These are phyloP conservation scores for Fusarium xyrophilum DNA, from an alignment of 2,329 filamentous ascomycete genomes.

Conservation along the genomic window DNA sequence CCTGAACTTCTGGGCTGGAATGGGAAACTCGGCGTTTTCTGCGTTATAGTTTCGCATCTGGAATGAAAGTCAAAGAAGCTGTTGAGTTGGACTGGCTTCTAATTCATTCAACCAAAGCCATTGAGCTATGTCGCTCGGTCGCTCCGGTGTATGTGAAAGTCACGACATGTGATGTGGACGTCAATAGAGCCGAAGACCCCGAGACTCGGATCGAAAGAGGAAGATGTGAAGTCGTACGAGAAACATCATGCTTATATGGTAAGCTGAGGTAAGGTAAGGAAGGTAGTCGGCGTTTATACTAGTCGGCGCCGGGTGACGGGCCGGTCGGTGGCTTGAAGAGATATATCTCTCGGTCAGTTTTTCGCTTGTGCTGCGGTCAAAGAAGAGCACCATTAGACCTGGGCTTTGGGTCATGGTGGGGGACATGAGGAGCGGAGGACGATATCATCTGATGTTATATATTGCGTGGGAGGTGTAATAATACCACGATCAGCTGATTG, in stretches of 20 bases:
- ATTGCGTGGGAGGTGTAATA: neutral
- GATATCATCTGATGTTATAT: neutral
- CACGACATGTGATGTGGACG: neutral
- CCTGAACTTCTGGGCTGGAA: constrained; percentile 22
- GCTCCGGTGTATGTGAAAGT: neutral
- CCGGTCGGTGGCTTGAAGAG: constrained; percentile 2
- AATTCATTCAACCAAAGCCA: constrained; percentile 1
- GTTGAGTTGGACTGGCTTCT: constrained; percentile 23
- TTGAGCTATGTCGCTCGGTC: neutral
- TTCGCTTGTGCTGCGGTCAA: neutral
- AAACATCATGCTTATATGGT: neutral
- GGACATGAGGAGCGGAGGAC: neutral
- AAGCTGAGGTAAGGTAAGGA: neutral
- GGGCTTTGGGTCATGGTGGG: constrained; percentile 12
- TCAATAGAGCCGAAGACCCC: constrained; percentile 1
- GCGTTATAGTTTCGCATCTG: constrained; percentile 4
- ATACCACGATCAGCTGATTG: neutral
- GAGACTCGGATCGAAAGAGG: constrained; percentile 21
- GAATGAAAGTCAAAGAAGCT: constrained; percentile 9
- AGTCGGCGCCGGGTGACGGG: constrained; percentile 13
- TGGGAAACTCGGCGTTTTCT: constrained; percentile 32
- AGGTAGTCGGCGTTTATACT: neutral
- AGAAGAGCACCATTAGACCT: constrained; percentile 5
- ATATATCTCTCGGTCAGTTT: neutral
- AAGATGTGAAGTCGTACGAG: constrained; percentile 30